phyloP scores from a whole-genome alignment of 768 basidiomycete species.

The Lentinula sp. region DNA sequence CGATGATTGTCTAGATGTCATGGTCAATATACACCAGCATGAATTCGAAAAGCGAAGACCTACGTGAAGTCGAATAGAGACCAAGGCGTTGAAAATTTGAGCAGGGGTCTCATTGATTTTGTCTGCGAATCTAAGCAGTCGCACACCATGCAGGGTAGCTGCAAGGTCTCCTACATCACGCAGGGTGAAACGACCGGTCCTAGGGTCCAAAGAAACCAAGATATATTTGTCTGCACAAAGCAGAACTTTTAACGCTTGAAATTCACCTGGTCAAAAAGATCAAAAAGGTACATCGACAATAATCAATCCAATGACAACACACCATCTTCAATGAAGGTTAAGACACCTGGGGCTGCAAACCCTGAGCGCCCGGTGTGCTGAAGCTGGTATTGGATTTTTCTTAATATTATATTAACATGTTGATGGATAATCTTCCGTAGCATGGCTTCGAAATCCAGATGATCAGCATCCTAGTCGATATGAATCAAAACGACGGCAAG shows the following conservation, averaged over 20 bases:
- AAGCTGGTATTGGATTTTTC: slow-evolving; percentile 36
- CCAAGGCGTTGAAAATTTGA: slow-evolving; percentile 49
- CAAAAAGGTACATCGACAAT: neutral
- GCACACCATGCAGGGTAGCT: slow-evolving; percentile 64
- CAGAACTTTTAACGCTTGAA: slow-evolving; percentile 57
- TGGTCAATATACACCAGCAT: neutral
- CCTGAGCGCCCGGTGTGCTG: slow-evolving; percentile 50
- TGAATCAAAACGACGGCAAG: neutral
- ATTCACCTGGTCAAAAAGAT: slow-evolving; percentile 32
- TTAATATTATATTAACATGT: slow-evolving; percentile 61
- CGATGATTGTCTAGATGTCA: slow-evolving; percentile 63
- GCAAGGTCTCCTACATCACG: slow-evolving; percentile 79
- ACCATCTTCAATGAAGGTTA: slow-evolving; percentile 55
- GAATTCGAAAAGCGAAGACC: slow-evolving; percentile 17
- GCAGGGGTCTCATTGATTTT: slow-evolving; percentile 67
- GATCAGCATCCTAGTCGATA: slow-evolving; percentile 43
- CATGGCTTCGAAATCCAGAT: slow-evolving; percentile 71
- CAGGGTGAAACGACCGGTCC: slow-evolving; percentile 74
- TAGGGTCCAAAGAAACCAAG: slow-evolving; percentile 68
- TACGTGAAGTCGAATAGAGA: slow-evolving; percentile 58
- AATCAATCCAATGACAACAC: slow-evolving; percentile 8
- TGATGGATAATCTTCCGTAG: slow-evolving; percentile 55
- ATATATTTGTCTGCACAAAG: slow-evolving; percentile 76
- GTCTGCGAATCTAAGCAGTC: slow-evolving; percentile 52
- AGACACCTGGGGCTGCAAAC: slow-evolving; percentile 59